Evolutionary conservation across 257 asterid genomes (phyloP), one percentile per base, ranked within the genome.

Genomic region (Primulina huaijiensis): DNA sequence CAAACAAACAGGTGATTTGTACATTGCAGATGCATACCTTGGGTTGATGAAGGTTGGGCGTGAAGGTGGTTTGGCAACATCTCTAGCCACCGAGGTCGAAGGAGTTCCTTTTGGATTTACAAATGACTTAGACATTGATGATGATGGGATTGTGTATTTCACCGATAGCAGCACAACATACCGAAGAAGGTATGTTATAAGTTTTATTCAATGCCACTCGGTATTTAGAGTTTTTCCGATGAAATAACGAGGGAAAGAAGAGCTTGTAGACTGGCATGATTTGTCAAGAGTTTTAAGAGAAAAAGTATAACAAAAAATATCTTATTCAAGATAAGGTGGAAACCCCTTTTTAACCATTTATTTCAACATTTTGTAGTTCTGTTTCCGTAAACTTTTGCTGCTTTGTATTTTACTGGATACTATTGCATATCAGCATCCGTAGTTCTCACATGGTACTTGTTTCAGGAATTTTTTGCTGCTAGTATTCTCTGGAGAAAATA

Each of bases 41-140:
- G 99, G 99, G 73, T 67, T 93, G 75, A 83, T 93, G 99, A 93
- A 89, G 78, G 99, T 93, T 43, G 97, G 96, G 19, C 92, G 86
- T 23, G 89, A 90, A 83, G 99, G 99, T 73, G 99, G 99, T 70
- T 72, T 90, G 27, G 99, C 99, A 8, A 87, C 83, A 68, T 81
- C 91, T 4, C 79, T 93, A 25, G 43, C 87, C 33, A 81, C 84
- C 63, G 91, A 86, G 80, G 96, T 94, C 16, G 99, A 88, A 67
- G 99, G 96, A 10, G 81, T 91, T 52, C 95, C 95, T 73, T 72
- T 93, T 4, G 75, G 86, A 69, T 93, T 93, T 53, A 82, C 96
- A 0, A 93, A 93, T 67, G 99, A 93, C 65, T 76, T 93, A 67
- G 99, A 93, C 77, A 69, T 91, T 67, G 99, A 93, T 40, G 87